Evolutionary conservation across 805 yeast species (phyloP), one percentile per base, ranked within the genome.

Genomic region (Candida namnaoensis): DNA sequence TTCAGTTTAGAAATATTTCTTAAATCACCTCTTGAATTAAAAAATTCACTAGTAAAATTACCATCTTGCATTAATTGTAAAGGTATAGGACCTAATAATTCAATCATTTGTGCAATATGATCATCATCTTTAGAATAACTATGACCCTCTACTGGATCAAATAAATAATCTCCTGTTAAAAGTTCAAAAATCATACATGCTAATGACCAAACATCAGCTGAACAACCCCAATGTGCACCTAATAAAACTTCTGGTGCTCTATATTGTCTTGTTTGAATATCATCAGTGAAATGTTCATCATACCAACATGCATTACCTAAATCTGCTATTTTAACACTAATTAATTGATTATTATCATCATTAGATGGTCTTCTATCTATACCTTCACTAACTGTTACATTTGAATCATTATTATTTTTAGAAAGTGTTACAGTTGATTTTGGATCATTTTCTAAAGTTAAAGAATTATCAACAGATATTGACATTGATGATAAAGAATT

Each of bases 201-300:
- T 53, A 85, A 69, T n/a, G 96, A 85, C 99, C 99, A 93, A 38
- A 91, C 74, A 62, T 93, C 99, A 1, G 95, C 82, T 41, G 91
- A 80, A 40, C 95, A 88, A 1, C 99, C 99, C 99, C 99, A 93
- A 30, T 76, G 70, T 9, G 84, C 75, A 0, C 95, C 93, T 15
- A 84, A 53, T 13, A 85, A 61, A 5, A 83, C 85, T 55, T 91
- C 99, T 1, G 98, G 98, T 0, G 96, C 77, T 37, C 99, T 71
- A 60, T 88, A 88, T 59, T 88, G 96, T 37, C 97, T 71, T 1
- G 97, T 88, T 62, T 88, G 96, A 46, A 88, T 86, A 47, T 87
- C 90, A 59, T 87, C 78, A 5, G 96, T 85, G 61, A 83, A 87
- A 58, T 88, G 96, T 39, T 76, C 76, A 54, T 78, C 73, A 5